These are phyloP conservation scores for Thelonectria rubi DNA, from an alignment of 2,329 filamentous ascomycete genomes.

Conservation along the genomic window DNA sequence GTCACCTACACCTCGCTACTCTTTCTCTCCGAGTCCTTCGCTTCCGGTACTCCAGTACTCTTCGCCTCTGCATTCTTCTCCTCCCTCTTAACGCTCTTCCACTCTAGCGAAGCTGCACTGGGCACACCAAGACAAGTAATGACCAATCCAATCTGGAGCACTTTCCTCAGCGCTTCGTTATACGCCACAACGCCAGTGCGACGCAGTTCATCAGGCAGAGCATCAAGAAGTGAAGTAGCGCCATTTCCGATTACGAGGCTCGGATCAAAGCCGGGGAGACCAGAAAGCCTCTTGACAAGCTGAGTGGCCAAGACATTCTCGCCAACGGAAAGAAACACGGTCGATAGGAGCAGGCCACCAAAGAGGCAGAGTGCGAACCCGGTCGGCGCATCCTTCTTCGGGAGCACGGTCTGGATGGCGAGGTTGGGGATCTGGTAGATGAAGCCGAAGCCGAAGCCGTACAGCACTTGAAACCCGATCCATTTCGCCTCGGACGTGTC, in stretches of 20 bases:
- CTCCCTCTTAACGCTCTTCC: constrained; percentile 3
- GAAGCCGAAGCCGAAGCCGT: constrained; percentile 55
- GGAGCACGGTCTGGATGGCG: constrained; percentile 57
- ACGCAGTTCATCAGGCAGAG: constrained; percentile 36
- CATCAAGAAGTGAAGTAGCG: constrained; percentile 40
- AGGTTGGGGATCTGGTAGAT: constrained; percentile 56
- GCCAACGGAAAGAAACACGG: constrained; percentile 56
- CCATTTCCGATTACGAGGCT: constrained; percentile 30
- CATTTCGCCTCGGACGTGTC: constrained; percentile 28
- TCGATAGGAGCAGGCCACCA: constrained; percentile 53
- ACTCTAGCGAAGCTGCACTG: neutral
- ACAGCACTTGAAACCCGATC: constrained; percentile 47
- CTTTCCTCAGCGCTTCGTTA: constrained; percentile 6
- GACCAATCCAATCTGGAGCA: constrained; percentile 7
- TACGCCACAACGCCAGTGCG: constrained; percentile 14
- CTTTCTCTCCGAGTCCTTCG: too few species aligned
- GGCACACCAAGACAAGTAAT: neutral
- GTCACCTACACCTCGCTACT: too few species aligned
- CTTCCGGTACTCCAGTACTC: too few species aligned
- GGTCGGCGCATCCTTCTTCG: constrained; percentile 52
- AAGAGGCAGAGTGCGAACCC: constrained; percentile 57
- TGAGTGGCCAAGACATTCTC: constrained; percentile 56
- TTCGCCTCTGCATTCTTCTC: too few species aligned
- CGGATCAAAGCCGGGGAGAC: constrained; percentile 41
- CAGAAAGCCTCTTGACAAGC: constrained; percentile 47